These are phyloP conservation scores for Plasmodium sp. DNA, from an alignment of 169 alveolate genomes.

Conservation along the genomic window DNA sequence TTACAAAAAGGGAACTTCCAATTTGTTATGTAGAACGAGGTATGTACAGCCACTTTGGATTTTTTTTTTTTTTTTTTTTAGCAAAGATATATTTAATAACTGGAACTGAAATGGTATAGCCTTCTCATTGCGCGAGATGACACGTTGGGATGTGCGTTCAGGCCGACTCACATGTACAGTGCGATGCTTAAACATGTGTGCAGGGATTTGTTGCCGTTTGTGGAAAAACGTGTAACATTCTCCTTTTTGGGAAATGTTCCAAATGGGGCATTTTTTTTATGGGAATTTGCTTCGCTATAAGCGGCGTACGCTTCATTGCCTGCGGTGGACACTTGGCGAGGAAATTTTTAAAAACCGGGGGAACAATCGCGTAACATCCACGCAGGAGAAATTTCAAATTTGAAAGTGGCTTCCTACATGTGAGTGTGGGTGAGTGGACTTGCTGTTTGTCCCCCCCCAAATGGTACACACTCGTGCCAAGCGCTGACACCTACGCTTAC, in stretches of 20 bases:
- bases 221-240: neutral
- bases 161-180: neutral
- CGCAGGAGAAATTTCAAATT: neutral
- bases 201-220: neutral
- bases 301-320: neutral
- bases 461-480: neutral
- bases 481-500: neutral
- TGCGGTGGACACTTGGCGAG: neutral
- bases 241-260: neutral
- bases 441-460: neutral
- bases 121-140: neutral
- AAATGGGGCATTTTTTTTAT: neutral
- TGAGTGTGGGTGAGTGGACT: neutral
- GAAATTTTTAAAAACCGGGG: neutral
- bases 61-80: constrained; percentile 14
- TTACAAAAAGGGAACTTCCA: neutral
- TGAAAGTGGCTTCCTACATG: neutral
- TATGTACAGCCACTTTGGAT: neutral
- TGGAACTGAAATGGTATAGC: constrained; percentile 24
- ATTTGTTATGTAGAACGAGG: neutral
- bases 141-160: neutral
- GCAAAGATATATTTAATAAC: constrained; percentile 62
- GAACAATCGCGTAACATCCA: neutral
- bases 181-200: neutral
- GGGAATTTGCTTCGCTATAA: neutral